These are phyloP conservation scores for Mucor mucedo DNA, from an alignment of 371 early-diverging fungal genomes.

Conservation along the genomic window DNA sequence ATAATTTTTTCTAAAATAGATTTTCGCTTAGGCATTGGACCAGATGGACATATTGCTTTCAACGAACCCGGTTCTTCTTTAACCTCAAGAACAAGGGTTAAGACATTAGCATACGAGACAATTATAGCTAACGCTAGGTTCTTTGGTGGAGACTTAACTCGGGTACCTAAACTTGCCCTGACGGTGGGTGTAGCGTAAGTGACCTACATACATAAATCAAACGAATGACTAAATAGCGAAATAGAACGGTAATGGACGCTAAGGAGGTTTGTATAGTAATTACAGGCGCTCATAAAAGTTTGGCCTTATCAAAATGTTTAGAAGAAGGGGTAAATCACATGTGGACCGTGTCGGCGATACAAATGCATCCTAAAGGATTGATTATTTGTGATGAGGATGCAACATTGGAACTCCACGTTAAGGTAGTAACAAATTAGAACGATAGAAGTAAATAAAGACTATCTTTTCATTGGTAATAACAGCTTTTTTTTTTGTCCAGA, in stretches of 20 bases:
- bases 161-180: conserved; percentile 87
- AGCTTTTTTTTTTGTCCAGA: conserved; percentile 54
- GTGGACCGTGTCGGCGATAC: conserved; percentile 92
- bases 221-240: not conserved
- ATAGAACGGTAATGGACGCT: conserved; percentile 85
- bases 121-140: conserved; percentile 89
- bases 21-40: conserved; percentile 24
- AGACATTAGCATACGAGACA: conserved; percentile 90
- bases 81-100: conserved; percentile 84
- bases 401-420: conserved; percentile 87
- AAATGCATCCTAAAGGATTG: conserved; percentile 85
- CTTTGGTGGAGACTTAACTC: conserved; percentile 86
- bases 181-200: conserved; percentile 89
- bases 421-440: conserved; percentile 39
- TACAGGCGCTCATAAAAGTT: conserved; percentile 79
- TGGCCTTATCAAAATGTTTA: conserved; percentile 85
- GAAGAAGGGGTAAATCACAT: conserved; percentile 90
- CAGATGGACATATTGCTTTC: conserved; percentile 90
- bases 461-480: not conserved
- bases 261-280: conserved; percentile 86
- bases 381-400: conserved; percentile 93
- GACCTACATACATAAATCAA: not conserved
- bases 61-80: conserved; percentile 94
- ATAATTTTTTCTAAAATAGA: not conserved
- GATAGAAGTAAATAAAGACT: not conserved